Base-by-base conservation (phyloP, 306 rosid species). In the Herpetospermum pedunculosum region DNA sequence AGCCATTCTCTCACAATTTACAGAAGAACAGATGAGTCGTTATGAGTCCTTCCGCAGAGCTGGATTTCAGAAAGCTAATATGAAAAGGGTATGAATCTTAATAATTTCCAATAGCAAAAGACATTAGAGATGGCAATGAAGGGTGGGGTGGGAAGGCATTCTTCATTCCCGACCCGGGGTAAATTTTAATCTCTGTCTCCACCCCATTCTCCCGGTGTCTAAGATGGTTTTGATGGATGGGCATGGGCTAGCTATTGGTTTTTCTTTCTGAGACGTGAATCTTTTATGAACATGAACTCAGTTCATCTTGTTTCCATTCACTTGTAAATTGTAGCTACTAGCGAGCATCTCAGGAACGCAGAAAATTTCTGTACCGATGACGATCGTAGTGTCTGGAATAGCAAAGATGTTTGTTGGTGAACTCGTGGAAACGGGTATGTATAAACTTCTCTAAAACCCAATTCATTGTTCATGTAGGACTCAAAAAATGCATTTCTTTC, bases 321-420 rank as follows among this genome's bases (percentile, higher is more conserved):
- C 73, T 79, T 15, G 43, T 12, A 38, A 37, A 52, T 75, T 67
- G 83, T 88, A 92, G 98, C 73, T 93, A 80, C 78, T 93, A 71
- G 87, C 85, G 54, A 89, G 88, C 86, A 87, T 93, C 84, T 85
- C 92, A 0, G 99, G 99, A 68, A 87, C 87, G 40, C 96, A 89
- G 81, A 95, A 91, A 77, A 87, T 91, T 76, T 91, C 97, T 1
- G 76, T 92, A 77, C 97, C 99, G 2, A 83, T 95, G 87, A 91
- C 97, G 2, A 89, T 95, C 63, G 96, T 90, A 30, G 99, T 89
- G 41, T 95, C 96, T 0, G 96, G 97, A 75, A 95, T 91, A 78
- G 96, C 99, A 50, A 95, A 95, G 76, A 80, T 95, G 86, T 89
- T 89, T 65, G 97, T 89, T 46, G 99, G 99, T 28, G 97, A 95